Percentiles rank a stretch among this genome's conserved stretches.
phyloP scores from a whole-genome alignment of 225 moss, liverwort and hornwort species.

The Asterella californica region DNA sequence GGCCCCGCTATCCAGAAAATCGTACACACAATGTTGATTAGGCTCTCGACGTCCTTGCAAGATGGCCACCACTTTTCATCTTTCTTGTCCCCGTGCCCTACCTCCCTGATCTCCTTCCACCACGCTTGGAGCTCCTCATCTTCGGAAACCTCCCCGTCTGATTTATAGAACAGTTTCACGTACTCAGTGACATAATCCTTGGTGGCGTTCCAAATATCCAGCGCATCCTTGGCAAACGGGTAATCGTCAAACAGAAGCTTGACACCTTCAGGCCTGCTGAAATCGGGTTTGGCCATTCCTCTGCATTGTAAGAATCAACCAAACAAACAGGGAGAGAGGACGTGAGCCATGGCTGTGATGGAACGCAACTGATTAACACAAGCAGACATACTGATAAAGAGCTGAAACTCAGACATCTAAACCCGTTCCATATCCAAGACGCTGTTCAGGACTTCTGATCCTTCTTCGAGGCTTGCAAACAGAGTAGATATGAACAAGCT shows the following conservation, averaged over 20 bases:
- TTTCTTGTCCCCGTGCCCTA: slow-evolving; percentile 26
- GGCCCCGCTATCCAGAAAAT: slow-evolving; percentile 66
- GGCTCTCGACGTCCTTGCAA: slow-evolving; percentile 31
- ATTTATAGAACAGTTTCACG: slow-evolving; percentile 46
- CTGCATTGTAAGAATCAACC: slow-evolving; percentile 31
- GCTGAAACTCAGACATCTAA: not conserved
- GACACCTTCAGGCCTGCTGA: slow-evolving; percentile 33
- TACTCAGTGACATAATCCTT: slow-evolving; percentile 47
- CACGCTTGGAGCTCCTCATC: slow-evolving; percentile 66
- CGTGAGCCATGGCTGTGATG: not conserved
- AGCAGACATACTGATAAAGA: not conserved
- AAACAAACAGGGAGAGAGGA: not conserved
- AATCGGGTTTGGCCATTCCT: slow-evolving; percentile 62
- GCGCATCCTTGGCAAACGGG: slow-evolving; percentile 62
- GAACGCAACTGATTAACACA: not conserved
- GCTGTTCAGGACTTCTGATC: slow-evolving; percentile 38
- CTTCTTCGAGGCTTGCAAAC: slow-evolving; percentile 30
- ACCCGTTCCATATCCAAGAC: not conserved
- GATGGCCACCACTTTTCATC: slow-evolving; percentile 53
- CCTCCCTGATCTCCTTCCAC: slow-evolving; percentile 60
- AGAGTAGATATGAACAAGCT: slow-evolving; percentile 36
- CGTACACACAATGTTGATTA: slow-evolving; percentile 48
- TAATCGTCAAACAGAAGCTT: slow-evolving; percentile 69
- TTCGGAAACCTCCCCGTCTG: slow-evolving; percentile 36
- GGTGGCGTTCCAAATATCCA: slow-evolving; percentile 62